phyloP scores from a whole-genome alignment of 805 yeast species.

The Wickerhamiella bombiphila region DNA sequence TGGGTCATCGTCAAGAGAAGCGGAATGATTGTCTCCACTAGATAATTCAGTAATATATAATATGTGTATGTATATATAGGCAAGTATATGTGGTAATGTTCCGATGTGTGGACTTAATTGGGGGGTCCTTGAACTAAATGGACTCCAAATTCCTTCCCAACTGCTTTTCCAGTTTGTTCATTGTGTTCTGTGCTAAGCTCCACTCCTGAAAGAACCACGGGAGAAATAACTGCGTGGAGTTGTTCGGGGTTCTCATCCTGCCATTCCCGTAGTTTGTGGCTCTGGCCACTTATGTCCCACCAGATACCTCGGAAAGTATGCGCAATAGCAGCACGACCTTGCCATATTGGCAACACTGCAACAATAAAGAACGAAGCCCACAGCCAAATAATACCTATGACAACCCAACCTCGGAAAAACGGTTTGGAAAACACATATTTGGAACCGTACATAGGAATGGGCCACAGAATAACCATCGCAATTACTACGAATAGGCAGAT shows the following conservation, averaged over 20 bases:
- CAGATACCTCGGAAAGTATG: conserved; percentile 61
- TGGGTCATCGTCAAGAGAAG: no score
- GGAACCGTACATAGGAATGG: conserved; percentile 88
- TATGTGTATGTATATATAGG: no score
- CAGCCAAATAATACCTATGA: conserved; percentile 69
- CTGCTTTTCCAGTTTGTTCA: no score
- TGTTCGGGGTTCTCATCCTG: conserved; percentile 59
- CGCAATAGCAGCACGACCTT: conserved; percentile 54
- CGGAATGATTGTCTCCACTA: no score
- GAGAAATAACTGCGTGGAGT: conserved; percentile 31
- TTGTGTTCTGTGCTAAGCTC: no score
- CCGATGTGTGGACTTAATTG: no score
- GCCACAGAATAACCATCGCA: conserved; percentile 63
- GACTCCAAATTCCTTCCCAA: no score
- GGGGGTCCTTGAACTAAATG: no score
- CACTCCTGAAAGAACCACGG: no score
- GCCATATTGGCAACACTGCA: conserved; percentile 53
- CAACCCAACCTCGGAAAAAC: conserved; percentile 84
- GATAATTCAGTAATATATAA: no score
- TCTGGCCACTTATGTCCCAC: conserved; percentile 74
- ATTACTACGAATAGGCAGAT: conserved; percentile 49
- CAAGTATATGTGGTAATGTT: no score
- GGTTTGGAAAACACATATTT: conserved; percentile 57
- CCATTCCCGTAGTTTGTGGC: conserved; percentile 60
- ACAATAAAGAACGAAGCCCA: conserved; percentile 40